These are phyloP conservation scores for Colletotrichum acutatum DNA, from an alignment of 2,329 filamentous ascomycete species.

Conservation along the genomic window DNA sequence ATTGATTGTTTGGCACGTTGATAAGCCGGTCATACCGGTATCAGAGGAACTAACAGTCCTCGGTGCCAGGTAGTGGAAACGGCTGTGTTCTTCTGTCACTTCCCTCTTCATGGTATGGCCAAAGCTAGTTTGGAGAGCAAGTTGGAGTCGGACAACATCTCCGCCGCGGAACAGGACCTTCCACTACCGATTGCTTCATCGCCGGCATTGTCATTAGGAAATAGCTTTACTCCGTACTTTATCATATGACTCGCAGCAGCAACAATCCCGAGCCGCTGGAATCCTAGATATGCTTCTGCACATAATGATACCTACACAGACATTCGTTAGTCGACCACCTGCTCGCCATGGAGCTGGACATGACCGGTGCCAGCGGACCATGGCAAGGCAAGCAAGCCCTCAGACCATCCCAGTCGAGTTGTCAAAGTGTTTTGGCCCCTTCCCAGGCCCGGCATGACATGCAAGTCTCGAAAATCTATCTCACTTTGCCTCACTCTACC, in stretches of 20 bases:
- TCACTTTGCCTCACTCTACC: background rate
- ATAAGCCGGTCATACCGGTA: conserved; percentile 22
- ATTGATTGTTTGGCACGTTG: conserved; percentile 10
- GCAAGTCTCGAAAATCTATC: background rate
- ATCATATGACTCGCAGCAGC: conserved; percentile 28
- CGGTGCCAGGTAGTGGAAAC: background rate
- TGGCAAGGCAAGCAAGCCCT: too few species aligned
- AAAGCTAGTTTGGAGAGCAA: background rate
- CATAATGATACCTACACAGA: too few species aligned
- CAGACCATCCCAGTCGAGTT: background rate
- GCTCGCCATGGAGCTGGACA: background rate
- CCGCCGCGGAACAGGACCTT: conserved; percentile 12
- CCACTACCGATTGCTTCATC: background rate
- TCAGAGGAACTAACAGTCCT: conserved; percentile 9
- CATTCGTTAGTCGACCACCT: too few species aligned
- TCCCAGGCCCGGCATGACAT: conserved; percentile 10
- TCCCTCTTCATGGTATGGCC: background rate
- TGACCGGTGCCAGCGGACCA: too few species aligned
- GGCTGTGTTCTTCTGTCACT: background rate
- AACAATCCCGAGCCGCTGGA: background rate
- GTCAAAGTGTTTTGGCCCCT: conserved; percentile 8
- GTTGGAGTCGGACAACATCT: background rate
- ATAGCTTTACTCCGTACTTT: background rate
- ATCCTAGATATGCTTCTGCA: background rate
- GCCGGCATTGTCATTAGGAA: background rate